Evolutionary conservation across 768 basidiomycete genomes (phyloP).

Genomic region (Scleroderma bovista): DNA sequence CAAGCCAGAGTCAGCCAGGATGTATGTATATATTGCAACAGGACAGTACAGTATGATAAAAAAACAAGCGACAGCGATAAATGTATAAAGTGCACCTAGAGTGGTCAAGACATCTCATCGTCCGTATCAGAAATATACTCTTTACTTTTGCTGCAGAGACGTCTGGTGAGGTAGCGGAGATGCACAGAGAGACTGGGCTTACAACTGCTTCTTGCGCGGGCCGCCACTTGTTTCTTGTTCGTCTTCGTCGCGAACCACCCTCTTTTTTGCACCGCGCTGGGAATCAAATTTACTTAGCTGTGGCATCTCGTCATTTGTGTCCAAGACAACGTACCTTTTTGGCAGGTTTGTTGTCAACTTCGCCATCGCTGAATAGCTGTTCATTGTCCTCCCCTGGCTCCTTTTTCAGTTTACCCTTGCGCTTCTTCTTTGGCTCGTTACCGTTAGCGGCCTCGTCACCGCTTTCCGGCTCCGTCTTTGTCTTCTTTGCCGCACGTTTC

Average conservation of each 20-base stretch:
- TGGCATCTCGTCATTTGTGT: background rate
- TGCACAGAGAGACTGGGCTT: slow-evolving; percentile 22
- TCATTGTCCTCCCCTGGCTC: slow-evolving; percentile 57
- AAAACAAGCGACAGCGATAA: slow-evolving; percentile 1
- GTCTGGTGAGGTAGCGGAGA: background rate
- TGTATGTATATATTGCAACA: background rate
- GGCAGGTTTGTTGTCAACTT: slow-evolving; percentile 48
- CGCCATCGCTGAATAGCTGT: slow-evolving; percentile 67
- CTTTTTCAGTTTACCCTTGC: slow-evolving; percentile 70
- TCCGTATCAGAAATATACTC: slow-evolving; percentile 85
- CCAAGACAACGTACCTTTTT: slow-evolving; percentile 54
- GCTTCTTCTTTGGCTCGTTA: slow-evolving; percentile 67
- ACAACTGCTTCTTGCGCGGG: slow-evolving; percentile 79
- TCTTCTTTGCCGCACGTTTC: slow-evolving; percentile 50
- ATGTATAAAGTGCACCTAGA: slow-evolving; percentile 8
- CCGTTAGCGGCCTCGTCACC: slow-evolving; percentile 39
- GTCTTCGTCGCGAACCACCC: slow-evolving; percentile 75
- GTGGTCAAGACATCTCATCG: slow-evolving; percentile 49
- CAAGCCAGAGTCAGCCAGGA: too few relatives aligned
- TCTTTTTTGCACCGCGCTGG: slow-evolving; percentile 57
- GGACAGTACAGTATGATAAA: background rate
- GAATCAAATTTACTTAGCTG: background rate
- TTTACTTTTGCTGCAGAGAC: slow-evolving; percentile 70
- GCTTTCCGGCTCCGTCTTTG: slow-evolving; percentile 47
- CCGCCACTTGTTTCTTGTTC: slow-evolving; percentile 57